phyloP scores from a whole-genome alignment of 2,329 filamentous ascomycete species.

The Scedosporium aurantiacum region DNA sequence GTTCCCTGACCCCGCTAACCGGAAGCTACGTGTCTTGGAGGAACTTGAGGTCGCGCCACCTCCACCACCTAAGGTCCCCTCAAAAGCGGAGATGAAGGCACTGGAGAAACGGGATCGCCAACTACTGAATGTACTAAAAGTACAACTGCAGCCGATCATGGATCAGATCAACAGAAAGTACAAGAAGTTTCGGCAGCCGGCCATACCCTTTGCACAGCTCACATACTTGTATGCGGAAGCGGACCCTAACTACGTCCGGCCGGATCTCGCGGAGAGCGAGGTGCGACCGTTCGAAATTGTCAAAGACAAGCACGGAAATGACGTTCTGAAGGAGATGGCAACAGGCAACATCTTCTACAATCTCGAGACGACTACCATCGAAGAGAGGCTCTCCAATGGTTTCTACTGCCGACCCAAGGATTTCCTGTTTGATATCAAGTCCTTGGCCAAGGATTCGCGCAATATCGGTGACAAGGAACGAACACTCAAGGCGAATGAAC shows the following conservation, averaged over 20 bases:
- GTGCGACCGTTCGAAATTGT: slow-evolving; percentile 68
- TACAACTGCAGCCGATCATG: slow-evolving; percentile 88
- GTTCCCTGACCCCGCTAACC: slow-evolving; percentile 75
- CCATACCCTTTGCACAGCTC: slow-evolving; percentile 63
- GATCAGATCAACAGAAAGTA: slow-evolving; percentile 89
- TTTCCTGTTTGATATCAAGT: slow-evolving; percentile 78
- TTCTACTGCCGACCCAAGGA: slow-evolving; percentile 88
- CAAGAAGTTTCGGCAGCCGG: slow-evolving; percentile 72
- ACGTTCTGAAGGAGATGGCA: slow-evolving; percentile 62
- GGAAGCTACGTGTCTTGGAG: slow-evolving; percentile 77
- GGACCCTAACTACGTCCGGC: slow-evolving; percentile 58
- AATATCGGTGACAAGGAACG: slow-evolving; percentile 73
- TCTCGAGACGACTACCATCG: slow-evolving; percentile 81
- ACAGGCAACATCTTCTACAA: slow-evolving; percentile 91
- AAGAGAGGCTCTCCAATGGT: slow-evolving; percentile 91
- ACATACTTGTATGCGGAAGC: slow-evolving; percentile 76
- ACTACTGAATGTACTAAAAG: slow-evolving; percentile 76
- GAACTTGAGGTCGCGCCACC: slow-evolving; percentile 64
- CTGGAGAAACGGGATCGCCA: slow-evolving; percentile 76
- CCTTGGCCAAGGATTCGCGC: slow-evolving; percentile 74
- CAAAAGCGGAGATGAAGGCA: slow-evolving; percentile 69
- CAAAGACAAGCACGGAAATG: slow-evolving; percentile 66
- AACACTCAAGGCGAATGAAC: slow-evolving; percentile 78
- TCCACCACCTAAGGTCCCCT: slow-evolving; percentile 54
- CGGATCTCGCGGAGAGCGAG: slow-evolving; percentile 42